Evolutionary conservation across 2,329 filamentous ascomycete species (phyloP).

Genomic region (Ophiobolus disseminans): DNA sequence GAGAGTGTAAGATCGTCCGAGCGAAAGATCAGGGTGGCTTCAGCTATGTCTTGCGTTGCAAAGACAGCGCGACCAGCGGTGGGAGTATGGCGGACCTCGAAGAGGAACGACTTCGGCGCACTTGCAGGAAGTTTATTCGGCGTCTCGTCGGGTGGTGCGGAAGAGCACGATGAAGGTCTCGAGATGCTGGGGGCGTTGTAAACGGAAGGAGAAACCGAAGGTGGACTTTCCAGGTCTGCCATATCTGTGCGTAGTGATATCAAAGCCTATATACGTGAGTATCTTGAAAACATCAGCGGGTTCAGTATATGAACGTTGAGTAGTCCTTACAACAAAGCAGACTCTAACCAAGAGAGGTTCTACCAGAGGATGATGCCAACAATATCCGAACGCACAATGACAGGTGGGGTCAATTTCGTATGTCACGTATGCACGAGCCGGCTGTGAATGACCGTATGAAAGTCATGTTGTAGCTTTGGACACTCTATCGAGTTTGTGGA

Average conservation of each 20-base stretch:
- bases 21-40: conserved; percentile 46
- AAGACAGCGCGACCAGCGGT: conserved; percentile 56
- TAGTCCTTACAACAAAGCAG: too few relatives aligned
- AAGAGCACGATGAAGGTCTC: conserved; percentile 20
- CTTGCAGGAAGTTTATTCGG: conserved; percentile 25
- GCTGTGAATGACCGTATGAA: conserved; percentile 34
- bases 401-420: conserved; percentile 36
- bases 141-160: conserved; percentile 9
- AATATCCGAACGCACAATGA: conserved; percentile 1
- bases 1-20: conserved; percentile 49
- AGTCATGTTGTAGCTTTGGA: conserved; percentile 28
- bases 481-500: not conserved
- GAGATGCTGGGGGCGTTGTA: conserved; percentile 22
- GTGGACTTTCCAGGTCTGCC: conserved; percentile 12
- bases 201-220: conserved; percentile 13
- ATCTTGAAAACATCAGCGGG: too few relatives aligned
- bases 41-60: conserved; percentile 44
- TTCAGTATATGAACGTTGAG: too few relatives aligned
- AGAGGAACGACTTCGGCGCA: conserved; percentile 37
- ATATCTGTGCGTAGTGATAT: conserved; percentile 2
- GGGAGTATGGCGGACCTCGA: conserved; percentile 51
- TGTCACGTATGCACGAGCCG: conserved; percentile 39
- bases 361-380: conserved; percentile 4
- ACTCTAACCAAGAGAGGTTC: too few relatives aligned
- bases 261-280: too few relatives aligned